These are phyloP conservation scores for Leishmania arabica DNA, from an alignment of 208 protist species.

Conservation along the genomic window DNA sequence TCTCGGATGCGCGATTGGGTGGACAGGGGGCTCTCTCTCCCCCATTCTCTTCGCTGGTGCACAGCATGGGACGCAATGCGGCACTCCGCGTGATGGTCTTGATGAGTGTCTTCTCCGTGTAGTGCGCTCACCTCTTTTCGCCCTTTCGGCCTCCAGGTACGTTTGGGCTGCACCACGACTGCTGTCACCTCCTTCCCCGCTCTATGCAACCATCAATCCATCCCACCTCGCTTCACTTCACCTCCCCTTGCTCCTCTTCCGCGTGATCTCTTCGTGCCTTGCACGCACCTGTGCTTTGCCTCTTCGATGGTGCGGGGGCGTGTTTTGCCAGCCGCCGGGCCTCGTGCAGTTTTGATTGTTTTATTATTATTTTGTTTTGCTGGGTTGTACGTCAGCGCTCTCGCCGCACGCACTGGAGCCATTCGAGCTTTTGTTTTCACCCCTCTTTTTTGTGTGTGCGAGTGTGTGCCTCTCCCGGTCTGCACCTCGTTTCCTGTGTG, in stretches of 20 bases:
- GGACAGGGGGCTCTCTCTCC: background rate
- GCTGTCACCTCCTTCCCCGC: background rate
- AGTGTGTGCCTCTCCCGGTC: background rate
- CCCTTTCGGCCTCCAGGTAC: background rate
- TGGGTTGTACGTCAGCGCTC: background rate
- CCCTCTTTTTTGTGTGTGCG: background rate
- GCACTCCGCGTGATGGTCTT: background rate
- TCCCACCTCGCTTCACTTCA: background rate
- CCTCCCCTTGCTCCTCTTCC: background rate
- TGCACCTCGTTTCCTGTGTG: too few species aligned
- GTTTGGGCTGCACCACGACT: slow-evolving; percentile 5
- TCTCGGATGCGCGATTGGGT: background rate
- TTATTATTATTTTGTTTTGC: background rate
- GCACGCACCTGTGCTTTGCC: background rate
- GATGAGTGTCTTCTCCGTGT: slow-evolving; percentile 7
- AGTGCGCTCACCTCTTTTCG: slow-evolving; percentile 5
- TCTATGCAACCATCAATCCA: background rate
- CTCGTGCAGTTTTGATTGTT: background rate
- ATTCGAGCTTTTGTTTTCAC: background rate
- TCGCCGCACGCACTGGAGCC: background rate
- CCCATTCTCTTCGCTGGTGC: background rate
- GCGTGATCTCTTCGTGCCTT: background rate
- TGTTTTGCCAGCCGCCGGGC: background rate
- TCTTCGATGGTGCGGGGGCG: background rate
- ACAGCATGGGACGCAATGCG: background rate